phyloP scores from a whole-genome alignment of 116 monocot genomes.

The Papilionanthe hybrid region DNA sequence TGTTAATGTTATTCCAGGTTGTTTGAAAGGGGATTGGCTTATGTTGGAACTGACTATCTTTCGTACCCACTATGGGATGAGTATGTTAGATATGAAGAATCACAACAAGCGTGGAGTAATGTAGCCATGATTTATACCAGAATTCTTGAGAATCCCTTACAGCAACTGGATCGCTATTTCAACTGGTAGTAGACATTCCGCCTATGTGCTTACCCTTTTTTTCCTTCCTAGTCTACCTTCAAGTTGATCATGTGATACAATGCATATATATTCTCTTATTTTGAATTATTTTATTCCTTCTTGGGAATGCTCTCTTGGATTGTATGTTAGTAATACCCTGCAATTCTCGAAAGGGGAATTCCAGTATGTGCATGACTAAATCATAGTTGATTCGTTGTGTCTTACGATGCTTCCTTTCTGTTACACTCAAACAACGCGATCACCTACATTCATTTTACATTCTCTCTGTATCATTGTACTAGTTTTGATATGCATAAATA shows the following conservation, averaged over 20 bases:
- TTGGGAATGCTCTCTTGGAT: not conserved
- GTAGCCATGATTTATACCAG: conserved; percentile 89
- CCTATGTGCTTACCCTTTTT: conserved; percentile 2
- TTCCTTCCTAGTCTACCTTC: not conserved
- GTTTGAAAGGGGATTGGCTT: conserved; percentile 96
- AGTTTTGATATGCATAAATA: conserved; percentile 3
- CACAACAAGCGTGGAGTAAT: conserved; percentile 82
- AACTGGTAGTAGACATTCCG: conserved; percentile 49
- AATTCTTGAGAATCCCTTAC: conserved; percentile 87
- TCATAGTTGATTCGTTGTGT: not conserved
- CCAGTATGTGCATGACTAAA: not conserved
- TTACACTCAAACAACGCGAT: not conserved
- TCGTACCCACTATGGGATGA: conserved; percentile 94
- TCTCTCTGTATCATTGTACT: not conserved
- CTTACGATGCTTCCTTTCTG: not conserved
- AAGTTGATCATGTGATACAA: not conserved
- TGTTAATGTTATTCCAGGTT: conserved; percentile 54
- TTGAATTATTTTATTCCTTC: not conserved
- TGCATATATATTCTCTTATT: not conserved
- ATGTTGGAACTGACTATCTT: conserved; percentile 94
- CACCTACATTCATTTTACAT: not conserved
- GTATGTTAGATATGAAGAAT: conserved; percentile 94
- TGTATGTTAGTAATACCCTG: not conserved
- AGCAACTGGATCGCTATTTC: conserved; percentile 94
- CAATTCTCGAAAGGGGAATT: not conserved